Base-by-base conservation (phyloP, 331 rosid genomes). In the Malus hybrid region DNA sequence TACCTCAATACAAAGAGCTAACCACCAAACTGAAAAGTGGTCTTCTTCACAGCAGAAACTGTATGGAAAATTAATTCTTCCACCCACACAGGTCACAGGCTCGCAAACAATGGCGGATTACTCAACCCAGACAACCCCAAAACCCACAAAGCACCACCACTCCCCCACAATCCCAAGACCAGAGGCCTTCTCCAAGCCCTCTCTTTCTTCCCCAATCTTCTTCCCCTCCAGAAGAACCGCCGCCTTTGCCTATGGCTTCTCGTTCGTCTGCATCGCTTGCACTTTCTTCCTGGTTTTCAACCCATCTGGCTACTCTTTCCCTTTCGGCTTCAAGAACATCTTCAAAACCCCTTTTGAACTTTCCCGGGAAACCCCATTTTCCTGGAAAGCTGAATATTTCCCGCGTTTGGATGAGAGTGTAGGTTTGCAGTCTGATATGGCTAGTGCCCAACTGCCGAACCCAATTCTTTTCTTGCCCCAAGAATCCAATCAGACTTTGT, bases 241-340 rank as follows among this genome's bases (percentile, higher is more conserved):
- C 1, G 75, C 86, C 65, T 80, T 90, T 70, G 93, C 84, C 5
- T 92, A 90, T 71, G 91, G 87, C 60, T 86, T 80, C 28, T 73
- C 79, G 62, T 80, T 92, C 22, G 71, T 80, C 28, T 86, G 90
- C 76, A 84, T 90, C 28, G 74, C 72, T 68, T 80, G 80, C 88
- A 88, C 97, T n/a, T 61, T 80, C 44, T 82, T 92, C 83, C 61
- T 89, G 64, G 90, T 85, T 29, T 84, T 90, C 52, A 80, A 81
- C 6, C 88, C 93, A 78, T 79, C 91, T 66, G 63, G 80, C 15
- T 82, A 84, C 79, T 80, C 90, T 46, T 76, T 80, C n/a, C 95
- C 97, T 18, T 71, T 57, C 15, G 29, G 80, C 73, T 85, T 91
- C 80, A 73, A 83, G 65, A 82, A 81, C 78, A 80, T 89, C 27